Conservation (phyloP, 305 asterid species). For the Plantago rigida region DNA sequence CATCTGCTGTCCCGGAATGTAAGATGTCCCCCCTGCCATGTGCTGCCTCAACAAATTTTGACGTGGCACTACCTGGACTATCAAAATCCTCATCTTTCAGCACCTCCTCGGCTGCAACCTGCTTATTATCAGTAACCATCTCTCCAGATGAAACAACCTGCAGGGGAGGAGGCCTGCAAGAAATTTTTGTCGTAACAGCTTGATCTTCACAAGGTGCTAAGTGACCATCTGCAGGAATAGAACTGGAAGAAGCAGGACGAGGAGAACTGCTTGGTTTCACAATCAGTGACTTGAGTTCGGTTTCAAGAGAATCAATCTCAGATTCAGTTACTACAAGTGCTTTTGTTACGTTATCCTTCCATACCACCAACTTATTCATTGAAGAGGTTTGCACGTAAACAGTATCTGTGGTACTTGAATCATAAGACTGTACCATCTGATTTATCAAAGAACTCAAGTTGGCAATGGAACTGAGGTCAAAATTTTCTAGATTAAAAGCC, state of each 20-base stretch:
- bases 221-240: constrained; percentile 29
- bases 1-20: constrained; percentile 28
- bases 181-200: constrained; percentile 34
- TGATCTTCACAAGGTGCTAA: constrained; percentile 32
- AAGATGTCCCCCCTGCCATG: constrained; percentile 23
- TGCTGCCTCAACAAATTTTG: constrained; percentile 34
- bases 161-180: constrained; percentile 35
- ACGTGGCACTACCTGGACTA: constrained; percentile 62
- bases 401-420: constrained; percentile 40
- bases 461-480: constrained; percentile 53
- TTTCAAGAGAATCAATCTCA: constrained; percentile 79
- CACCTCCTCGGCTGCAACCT: constrained; percentile 28
- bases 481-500: constrained; percentile 59
- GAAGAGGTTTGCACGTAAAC: constrained; percentile 54
- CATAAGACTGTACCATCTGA: constrained; percentile 60
- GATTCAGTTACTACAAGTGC: constrained; percentile 74
- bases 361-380: constrained; percentile 55
- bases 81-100: constrained; percentile 48
- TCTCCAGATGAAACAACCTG: constrained; percentile 37
- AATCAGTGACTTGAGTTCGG: constrained; percentile 53
- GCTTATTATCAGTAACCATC: constrained; percentile 27
- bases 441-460: constrained; percentile 52
- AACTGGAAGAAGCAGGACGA: constrained; percentile 38
- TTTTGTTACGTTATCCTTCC: constrained; percentile 64
- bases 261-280: constrained; percentile 33